Evolutionary conservation across 495 filamentous ascomycete species (phyloP).

Genomic region (Penicillium arizonense): DNA sequence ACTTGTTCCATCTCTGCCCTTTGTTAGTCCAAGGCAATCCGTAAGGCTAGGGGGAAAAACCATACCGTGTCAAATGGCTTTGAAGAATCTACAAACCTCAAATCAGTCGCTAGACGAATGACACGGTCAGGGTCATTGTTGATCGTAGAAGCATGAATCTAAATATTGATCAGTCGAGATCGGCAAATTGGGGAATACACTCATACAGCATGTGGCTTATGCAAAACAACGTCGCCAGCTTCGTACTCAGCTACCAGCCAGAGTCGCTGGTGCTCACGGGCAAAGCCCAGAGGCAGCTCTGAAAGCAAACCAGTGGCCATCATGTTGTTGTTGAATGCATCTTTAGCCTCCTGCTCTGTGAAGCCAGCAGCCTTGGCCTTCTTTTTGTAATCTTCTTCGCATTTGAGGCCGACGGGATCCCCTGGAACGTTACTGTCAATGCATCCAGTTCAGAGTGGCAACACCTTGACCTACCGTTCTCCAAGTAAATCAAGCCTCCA

Average conservation of each 20-base stretch:
- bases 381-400: conserved; percentile 36
- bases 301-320: conserved; percentile 28
- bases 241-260: conserved; percentile 38
- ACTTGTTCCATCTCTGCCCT: conserved; percentile 6
- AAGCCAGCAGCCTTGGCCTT: conserved; percentile 18
- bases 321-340: conserved; percentile 47
- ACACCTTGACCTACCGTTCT: conserved; percentile 12
- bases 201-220: conserved; percentile 42
- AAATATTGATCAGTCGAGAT: background rate
- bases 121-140: conserved; percentile 46
- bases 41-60: background rate
- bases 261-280: conserved; percentile 21
- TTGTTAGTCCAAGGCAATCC: background rate
- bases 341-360: conserved; percentile 3
- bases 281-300: conserved; percentile 4
- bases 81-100: conserved; percentile 23
- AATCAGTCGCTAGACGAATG: conserved; percentile 49
- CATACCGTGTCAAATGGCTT: conserved; percentile 4
- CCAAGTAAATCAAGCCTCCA: conserved; percentile 50
- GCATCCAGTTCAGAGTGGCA: background rate
- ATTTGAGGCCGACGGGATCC: conserved; percentile 18
- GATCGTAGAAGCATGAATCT: conserved; percentile 42
- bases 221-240: conserved; percentile 57
- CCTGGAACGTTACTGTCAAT: conserved; percentile 4
- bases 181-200: background rate